Evolutionary conservation across 2,329 filamentous ascomycete genomes (phyloP), one percentile per base, ranked within the genome.

Genomic region (Falciphora oryzae): DNA sequence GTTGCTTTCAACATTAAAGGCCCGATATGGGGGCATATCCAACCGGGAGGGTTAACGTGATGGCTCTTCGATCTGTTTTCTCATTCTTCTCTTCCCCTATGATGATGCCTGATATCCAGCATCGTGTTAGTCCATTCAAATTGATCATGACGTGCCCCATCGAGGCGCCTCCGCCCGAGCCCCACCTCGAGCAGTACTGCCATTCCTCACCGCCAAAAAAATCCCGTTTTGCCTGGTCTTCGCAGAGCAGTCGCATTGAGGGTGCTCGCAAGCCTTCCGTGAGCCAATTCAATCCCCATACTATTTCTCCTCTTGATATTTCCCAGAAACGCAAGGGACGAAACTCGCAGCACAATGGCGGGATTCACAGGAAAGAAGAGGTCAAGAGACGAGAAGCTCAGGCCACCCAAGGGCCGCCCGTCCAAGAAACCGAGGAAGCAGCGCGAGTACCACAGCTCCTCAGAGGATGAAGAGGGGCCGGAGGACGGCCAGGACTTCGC

Each of bases 381-480:
- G 38, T 69, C 72, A 60, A 70, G 70, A 25, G 73, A 71, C 61
- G 73, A 75, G n/a, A 69, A 66, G 25, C 64, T 71, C n/a, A 75
- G 73, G 63, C 65, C 70, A 32, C 74, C 74, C 44, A 68, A 71
- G 2, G 71, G 73, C 59, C 76, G 79, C 18, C 82, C 82, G 0
- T 74, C 75, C 28, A 86, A 86, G 76, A 85, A 76, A 74, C 78
- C 77, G 71, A 79, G 79, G 73, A 79, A 76, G 74, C 77, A 80
- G 66, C 69, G 80, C 66, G 75, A 79, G 64, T 84, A 85, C 73
- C 77, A 84, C 73, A 84, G 82, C 76, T 80, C 81, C 65, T 81
- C 80, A 53, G 74, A 67, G 28, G 69, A 70, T 29, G 61, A 65
- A 16, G 66, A 61, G 27, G 69, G 71, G 44, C 70, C 75, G n/a